Percentiles rank a stretch among this genome's conserved stretches.
These are phyloP conservation scores for Picochlorum costavermella DNA, from an alignment of 139 green algal species.

Conservation along the genomic window DNA sequence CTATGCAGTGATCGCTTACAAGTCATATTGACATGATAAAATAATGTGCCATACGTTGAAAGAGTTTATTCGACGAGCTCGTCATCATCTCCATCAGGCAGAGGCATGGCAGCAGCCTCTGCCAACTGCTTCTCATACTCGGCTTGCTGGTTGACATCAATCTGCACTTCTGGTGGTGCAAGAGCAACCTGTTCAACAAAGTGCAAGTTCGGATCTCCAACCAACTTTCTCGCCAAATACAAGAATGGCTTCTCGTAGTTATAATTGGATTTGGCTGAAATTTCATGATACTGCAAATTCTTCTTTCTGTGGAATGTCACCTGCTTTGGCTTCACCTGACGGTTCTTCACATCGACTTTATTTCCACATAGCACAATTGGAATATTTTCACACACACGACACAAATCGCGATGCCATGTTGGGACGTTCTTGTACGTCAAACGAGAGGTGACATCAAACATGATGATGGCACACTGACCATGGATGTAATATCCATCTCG, in stretches of 20 bases:
- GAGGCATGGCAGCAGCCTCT: conserved; percentile 53
- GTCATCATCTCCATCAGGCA: conserved; percentile 78
- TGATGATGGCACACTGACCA: conserved; percentile 99
- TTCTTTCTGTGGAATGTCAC: conserved; percentile 96
- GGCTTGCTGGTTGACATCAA: conserved; percentile 84
- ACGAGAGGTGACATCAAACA: conserved; percentile 99
- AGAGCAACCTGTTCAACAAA: conserved; percentile 94
- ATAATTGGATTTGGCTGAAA: conserved; percentile 99
- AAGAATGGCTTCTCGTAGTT: conserved; percentile 99
- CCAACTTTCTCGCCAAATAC: conserved; percentile 96
- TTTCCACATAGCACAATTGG: conserved; percentile 99
- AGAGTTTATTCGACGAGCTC: conserved; percentile 46
- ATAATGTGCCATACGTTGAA: not conserved
- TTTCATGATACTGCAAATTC: conserved; percentile 99
- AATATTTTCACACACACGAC: conserved; percentile 98
- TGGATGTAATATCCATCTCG: conserved; percentile 99
- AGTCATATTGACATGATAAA: not conserved
- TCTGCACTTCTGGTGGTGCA: conserved; percentile 86
- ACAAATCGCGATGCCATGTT: conserved; percentile 97
- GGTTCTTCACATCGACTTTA: conserved; percentile 99
- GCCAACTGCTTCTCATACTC: conserved; percentile 72
- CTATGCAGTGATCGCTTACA: conserved; percentile 66
- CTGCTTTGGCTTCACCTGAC: conserved; percentile 99
- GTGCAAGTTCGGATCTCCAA: conserved; percentile 84
- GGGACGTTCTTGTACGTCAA: conserved; percentile 99